Conservation (phyloP, 441 rosid species). For the Kokia cookei region DNA sequence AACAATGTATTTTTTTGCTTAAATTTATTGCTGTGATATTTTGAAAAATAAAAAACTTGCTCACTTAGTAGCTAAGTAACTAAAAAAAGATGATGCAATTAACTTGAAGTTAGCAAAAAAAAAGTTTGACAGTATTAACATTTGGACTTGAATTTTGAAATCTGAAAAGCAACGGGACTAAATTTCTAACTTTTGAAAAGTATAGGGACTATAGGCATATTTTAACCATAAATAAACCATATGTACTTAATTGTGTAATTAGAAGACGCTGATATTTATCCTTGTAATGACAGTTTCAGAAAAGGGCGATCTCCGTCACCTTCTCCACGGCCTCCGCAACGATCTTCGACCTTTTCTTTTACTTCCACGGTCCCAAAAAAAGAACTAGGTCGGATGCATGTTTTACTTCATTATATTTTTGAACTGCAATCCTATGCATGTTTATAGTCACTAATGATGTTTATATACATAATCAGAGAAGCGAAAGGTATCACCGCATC, state of each 20-base stretch:
- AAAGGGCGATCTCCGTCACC: slow-evolving; percentile 66
- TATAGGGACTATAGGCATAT: too few relatives aligned
- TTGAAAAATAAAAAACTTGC: too few relatives aligned
- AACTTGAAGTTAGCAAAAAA: too few relatives aligned
- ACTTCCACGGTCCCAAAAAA: slow-evolving; percentile 49
- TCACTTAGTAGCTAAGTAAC: too few relatives aligned
- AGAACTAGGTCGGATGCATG: slow-evolving; percentile 42
- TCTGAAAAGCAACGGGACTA: too few relatives aligned
- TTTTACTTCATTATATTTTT: not conserved
- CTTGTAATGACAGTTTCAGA: slow-evolving; percentile 27
- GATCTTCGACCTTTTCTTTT: slow-evolving; percentile 72
- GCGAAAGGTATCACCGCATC: slow-evolving; percentile 63
- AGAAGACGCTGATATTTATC: not conserved
- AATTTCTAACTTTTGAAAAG: too few relatives aligned
- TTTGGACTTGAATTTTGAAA: too few relatives aligned
- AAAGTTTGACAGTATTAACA: too few relatives aligned
- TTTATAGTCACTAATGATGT: slow-evolving; percentile 5
- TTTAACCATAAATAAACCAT: too few relatives aligned
- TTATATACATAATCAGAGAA: slow-evolving; percentile 40
- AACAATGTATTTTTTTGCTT: too few relatives aligned
- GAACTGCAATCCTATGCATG: not conserved
- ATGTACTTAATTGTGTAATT: not conserved
- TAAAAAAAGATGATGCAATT: too few relatives aligned
- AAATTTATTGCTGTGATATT: too few relatives aligned
- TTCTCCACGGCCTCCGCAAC: slow-evolving; percentile 55